These are phyloP conservation scores for Hypseocharis bilobata DNA, from an alignment of 441 rosid species.

Conservation along the genomic window DNA sequence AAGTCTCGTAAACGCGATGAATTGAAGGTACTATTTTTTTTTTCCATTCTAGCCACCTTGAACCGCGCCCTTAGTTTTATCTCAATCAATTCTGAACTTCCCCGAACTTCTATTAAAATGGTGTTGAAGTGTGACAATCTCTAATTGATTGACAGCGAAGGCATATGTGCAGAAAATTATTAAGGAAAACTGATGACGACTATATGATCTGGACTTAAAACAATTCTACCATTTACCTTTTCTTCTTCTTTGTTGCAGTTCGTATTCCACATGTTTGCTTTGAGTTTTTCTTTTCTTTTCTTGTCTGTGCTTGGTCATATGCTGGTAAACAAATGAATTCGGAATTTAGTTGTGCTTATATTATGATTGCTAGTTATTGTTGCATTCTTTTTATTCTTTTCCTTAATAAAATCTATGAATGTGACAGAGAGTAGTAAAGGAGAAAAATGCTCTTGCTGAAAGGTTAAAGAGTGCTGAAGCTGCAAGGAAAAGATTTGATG, in stretches of 20 bases:
- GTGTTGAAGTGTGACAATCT: too few relatives aligned
- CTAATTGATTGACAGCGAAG: not conserved
- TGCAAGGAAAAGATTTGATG: constrained; percentile 84
- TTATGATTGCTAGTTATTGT: not conserved
- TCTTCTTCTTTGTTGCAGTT: not conserved
- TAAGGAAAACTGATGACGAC: not conserved
- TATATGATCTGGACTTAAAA: not conserved
- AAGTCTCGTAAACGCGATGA: constrained; percentile 92
- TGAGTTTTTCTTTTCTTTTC: not conserved
- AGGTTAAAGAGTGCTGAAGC: constrained; percentile 80
- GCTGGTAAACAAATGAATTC: not conserved
- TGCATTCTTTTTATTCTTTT: not conserved
- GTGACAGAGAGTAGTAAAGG: constrained; percentile 76
- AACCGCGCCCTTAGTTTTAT: too few relatives aligned
- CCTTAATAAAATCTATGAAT: constrained; percentile 21
- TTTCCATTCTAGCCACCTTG: not conserved
- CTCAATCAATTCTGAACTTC: too few relatives aligned
- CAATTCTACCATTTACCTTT: not conserved
- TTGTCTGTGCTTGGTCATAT: not conserved
- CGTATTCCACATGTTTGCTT: too few relatives aligned
- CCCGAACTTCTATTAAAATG: too few relatives aligned
- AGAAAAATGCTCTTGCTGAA: constrained; percentile 83
- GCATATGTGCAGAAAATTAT: not conserved
- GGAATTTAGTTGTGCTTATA: not conserved
- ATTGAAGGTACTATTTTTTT: constrained; percentile 53